These are phyloP conservation scores for Sporothrix humicola DNA, from an alignment of 2,329 filamentous ascomycete species.

Conservation along the genomic window DNA sequence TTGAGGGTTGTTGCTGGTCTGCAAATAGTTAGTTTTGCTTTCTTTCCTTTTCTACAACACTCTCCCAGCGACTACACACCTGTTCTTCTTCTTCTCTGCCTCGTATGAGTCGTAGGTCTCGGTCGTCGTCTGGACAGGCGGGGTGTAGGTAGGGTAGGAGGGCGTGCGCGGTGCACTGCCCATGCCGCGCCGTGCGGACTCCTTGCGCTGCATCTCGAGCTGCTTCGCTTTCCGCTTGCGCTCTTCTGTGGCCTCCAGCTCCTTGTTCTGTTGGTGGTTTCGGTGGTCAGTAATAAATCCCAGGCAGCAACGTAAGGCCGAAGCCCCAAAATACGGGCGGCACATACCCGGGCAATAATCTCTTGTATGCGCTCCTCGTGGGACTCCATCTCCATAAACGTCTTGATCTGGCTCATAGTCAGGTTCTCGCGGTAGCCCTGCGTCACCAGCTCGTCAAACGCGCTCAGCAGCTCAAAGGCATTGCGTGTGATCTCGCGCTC, in stretches of 20 bases:
- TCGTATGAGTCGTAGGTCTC: slow-evolving; percentile 94
- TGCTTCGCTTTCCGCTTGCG: slow-evolving; percentile 99
- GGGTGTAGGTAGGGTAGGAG: slow-evolving; percentile 84
- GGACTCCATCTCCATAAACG: slow-evolving; percentile 98
- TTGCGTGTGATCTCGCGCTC: slow-evolving; percentile 94
- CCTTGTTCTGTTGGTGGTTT: slow-evolving; percentile 76
- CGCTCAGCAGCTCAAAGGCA: slow-evolving; percentile 93
- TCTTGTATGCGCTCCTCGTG: slow-evolving; percentile 99
- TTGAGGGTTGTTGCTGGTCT: slow-evolving; percentile 63
- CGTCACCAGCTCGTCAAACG: slow-evolving; percentile 96
- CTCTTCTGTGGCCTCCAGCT: slow-evolving; percentile 96
- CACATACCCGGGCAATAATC: slow-evolving; percentile 83
- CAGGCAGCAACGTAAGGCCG: background rate
- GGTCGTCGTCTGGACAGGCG: slow-evolving; percentile 70
- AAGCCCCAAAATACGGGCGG: background rate
- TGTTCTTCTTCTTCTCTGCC: slow-evolving; percentile 95
- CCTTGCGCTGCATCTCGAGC: slow-evolving; percentile 97
- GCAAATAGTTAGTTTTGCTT: background rate
- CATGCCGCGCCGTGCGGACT: slow-evolving; percentile 73
- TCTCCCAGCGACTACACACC: slow-evolving; percentile 56
- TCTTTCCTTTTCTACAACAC: background rate
- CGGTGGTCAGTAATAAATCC: background rate
- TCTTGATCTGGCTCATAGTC: slow-evolving; percentile 96
- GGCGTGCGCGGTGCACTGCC: slow-evolving; percentile 72
- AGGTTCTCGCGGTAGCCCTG: slow-evolving; percentile 96